Evolutionary conservation across 495 filamentous ascomycete genomes (phyloP).

Genomic region (Pseudomonodictys pantanalensis): DNA sequence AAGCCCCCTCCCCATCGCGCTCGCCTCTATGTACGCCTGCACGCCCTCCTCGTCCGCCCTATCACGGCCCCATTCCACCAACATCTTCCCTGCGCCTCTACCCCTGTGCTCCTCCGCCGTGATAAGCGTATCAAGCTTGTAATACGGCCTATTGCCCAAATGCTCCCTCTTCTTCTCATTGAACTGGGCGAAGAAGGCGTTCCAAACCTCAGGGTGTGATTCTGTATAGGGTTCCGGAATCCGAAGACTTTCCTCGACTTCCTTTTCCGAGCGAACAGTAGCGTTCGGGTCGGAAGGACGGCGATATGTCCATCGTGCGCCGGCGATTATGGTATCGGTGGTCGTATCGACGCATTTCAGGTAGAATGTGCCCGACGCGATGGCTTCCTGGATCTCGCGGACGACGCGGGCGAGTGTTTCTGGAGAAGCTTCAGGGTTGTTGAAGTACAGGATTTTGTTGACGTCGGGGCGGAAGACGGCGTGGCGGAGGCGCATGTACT

Average conservation of each 20-base stretch:
- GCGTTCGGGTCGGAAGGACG: not conserved
- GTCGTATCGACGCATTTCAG: conserved; percentile 3
- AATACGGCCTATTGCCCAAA: conserved; percentile 8
- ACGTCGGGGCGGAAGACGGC: conserved; percentile 21
- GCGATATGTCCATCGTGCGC: conserved; percentile 3
- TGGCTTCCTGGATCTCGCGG: not conserved
- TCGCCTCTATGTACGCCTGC: conserved; percentile 15
- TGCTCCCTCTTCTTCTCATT: not conserved
- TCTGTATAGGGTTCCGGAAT: conserved; percentile 1
- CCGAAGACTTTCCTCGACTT: not conserved
- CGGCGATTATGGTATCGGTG: conserved; percentile 2
- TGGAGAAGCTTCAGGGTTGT: conserved; percentile 8
- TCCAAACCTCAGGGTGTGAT: not conserved
- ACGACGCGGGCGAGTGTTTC: not conserved
- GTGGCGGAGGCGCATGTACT: conserved; percentile 18
- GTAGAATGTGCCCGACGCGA: conserved; percentile 3
- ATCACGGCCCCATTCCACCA: conserved; percentile 15
- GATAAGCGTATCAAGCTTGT: conserved; percentile 12
- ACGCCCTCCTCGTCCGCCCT: conserved; percentile 12
- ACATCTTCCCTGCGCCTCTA: conserved; percentile 6
- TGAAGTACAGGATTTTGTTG: conserved; percentile 25
- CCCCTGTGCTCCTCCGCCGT: conserved; percentile 8
- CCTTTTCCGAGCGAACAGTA: not conserved
- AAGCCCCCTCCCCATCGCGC: conserved; percentile 5
- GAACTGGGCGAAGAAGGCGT: not conserved